phyloP scores from a whole-genome alignment of 83 land plant species.

The Picea engelmannii region DNA sequence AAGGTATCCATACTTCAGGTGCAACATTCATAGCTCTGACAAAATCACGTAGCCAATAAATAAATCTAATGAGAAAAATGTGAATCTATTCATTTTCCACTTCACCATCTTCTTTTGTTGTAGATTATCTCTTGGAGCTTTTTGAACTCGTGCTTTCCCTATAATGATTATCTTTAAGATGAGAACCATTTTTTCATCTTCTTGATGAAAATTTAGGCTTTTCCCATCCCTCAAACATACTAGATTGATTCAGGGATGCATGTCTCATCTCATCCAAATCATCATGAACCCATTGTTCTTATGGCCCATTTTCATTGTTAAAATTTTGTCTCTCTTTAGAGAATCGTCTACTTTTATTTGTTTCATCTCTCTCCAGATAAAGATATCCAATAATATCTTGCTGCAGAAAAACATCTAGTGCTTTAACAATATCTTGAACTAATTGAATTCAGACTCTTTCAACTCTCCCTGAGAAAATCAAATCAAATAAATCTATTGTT shows the following conservation, averaged over 20 bases:
- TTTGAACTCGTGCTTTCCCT: background rate
- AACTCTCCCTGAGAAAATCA: slow-evolving; percentile 41
- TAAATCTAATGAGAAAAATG: too few species aligned
- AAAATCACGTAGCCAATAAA: slow-evolving; percentile 31
- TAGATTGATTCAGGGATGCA: background rate
- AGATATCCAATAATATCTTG: slow-evolving; percentile 8
- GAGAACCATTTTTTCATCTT: background rate
- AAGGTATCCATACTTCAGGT: slow-evolving; percentile 45
- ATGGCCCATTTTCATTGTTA: background rate
- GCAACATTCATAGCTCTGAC: slow-evolving; percentile 31
- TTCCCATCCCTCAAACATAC: background rate
- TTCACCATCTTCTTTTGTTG: slow-evolving; percentile 2
- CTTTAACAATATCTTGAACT: slow-evolving; percentile 38
- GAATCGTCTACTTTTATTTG: slow-evolving; percentile 9
- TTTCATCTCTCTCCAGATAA: background rate
- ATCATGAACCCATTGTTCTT: background rate
- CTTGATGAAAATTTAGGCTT: background rate
- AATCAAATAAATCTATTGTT: slow-evolving; percentile 27
- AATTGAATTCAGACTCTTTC: slow-evolving; percentile 22
- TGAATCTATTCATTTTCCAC: background rate
- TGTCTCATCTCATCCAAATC: background rate
- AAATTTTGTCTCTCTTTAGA: background rate
- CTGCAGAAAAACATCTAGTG: slow-evolving; percentile 21
- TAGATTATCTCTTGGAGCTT: slow-evolving; percentile 9
- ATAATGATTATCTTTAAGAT: background rate